These are phyloP conservation scores for Geosmithia flava DNA, from an alignment of 2,329 filamentous ascomycete genomes.

Conservation along the genomic window DNA sequence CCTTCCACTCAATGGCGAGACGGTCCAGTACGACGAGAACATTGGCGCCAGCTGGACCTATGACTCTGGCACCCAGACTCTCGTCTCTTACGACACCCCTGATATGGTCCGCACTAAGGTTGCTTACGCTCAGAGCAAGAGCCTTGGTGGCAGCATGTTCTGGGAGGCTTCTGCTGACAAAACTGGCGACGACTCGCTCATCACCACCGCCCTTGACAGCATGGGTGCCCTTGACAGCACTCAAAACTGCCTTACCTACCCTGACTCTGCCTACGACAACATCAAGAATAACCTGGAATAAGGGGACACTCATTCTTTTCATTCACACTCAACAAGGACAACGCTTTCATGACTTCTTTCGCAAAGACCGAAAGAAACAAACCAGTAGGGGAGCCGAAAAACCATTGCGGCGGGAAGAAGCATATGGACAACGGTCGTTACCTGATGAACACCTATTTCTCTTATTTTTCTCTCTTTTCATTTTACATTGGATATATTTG, in stretches of 20 bases:
- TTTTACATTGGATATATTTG: no score
- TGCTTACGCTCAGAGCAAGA: constrained; percentile 45
- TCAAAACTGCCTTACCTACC: constrained; percentile 38
- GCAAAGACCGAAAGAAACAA: no score
- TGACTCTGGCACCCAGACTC: constrained; percentile 41
- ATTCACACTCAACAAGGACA: neutral
- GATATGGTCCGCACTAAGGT: constrained; percentile 50
- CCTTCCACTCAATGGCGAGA: constrained; percentile 49
- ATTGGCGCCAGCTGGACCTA: constrained; percentile 61
- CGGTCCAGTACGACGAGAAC: constrained; percentile 41
- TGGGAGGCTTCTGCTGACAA: constrained; percentile 70
- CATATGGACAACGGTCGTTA: no score
- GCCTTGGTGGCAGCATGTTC: constrained; percentile 71
- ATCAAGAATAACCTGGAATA: constrained; percentile 20
- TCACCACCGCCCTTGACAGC: constrained; percentile 32
- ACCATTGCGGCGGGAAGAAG: no score
- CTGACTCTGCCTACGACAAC: constrained; percentile 42
- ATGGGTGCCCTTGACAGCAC: constrained; percentile 27
- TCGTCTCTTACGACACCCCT: constrained; percentile 63
- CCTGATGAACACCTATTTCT: no score
- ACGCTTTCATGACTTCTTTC: neutral
- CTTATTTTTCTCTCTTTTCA: no score
- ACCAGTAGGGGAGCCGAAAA: no score
- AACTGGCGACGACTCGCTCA: constrained; percentile 45
- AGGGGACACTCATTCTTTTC: neutral